A percentile compares a stretch with the other conserved stretches of the same genome.
These are phyloP conservation scores for Serendipita sp. DNA, from an alignment of 768 basidiomycete species.

Conservation along the genomic window DNA sequence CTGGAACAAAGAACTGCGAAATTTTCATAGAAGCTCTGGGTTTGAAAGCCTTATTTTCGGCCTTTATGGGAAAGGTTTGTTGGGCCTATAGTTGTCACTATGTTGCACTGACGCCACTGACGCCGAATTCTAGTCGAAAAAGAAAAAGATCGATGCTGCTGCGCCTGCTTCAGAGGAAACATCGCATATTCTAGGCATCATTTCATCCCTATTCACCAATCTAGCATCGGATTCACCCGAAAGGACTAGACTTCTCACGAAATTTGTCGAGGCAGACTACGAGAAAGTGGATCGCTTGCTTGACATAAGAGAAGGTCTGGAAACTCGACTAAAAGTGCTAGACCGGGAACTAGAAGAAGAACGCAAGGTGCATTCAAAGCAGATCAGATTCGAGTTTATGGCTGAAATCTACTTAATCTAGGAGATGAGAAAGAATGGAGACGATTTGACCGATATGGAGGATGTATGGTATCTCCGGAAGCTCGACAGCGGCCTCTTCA, in stretches of 20 bases:
- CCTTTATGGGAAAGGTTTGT: conserved; percentile 85
- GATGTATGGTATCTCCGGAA: conserved; percentile 73
- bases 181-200: conserved; percentile 74
- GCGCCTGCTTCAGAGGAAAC: conserved; percentile 61
- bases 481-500: conserved; percentile 76
- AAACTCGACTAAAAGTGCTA: conserved; percentile 38
- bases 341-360: conserved; percentile 57
- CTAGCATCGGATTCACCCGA: conserved; percentile 70
- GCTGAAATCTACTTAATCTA: conserved; percentile 17
- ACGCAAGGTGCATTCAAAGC: conserved; percentile 34
- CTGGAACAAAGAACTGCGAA: conserved; percentile 57
- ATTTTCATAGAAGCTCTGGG: conserved; percentile 79
- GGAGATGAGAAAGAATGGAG: conserved; percentile 41
- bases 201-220: conserved; percentile 76
- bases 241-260: conserved; percentile 69
- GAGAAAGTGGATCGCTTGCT: conserved; percentile 90
- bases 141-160: conserved; percentile 36
- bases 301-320: conserved; percentile 66
- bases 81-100: not conserved
- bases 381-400: not conserved
- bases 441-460: conserved; percentile 47
- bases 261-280: conserved; percentile 87
- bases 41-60: conserved; percentile 76
- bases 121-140: conserved; percentile 32
- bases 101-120: conserved; percentile 16